Percentiles rank a stretch among this genome's conserved stretches.
Evolutionary conservation across 129 eudicot species (phyloP).

Genomic region (Pittosporum tobira): DNA sequence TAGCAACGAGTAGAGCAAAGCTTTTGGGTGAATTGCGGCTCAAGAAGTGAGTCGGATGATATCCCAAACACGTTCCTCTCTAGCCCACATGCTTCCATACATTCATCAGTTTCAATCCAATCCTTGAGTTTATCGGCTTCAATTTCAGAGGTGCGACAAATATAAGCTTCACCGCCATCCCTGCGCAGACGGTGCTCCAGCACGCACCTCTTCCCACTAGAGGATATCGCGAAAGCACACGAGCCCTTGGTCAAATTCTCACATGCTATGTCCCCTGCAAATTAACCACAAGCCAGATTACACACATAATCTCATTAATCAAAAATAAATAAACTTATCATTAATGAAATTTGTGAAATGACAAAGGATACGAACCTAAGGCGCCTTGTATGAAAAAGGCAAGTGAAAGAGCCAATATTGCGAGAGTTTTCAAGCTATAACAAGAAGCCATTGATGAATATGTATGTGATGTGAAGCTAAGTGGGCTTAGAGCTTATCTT

Average conservation of each 20-base stretch:
- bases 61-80: conserved; percentile 58
- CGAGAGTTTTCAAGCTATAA: conserved; percentile 11
- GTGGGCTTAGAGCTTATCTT: background rate
- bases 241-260: conserved; percentile 59
- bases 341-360: too few species aligned
- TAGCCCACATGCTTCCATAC: conserved; percentile 66
- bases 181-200: conserved; percentile 57
- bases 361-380: conserved; percentile 32
- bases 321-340: background rate
- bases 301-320: background rate
- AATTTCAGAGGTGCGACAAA: conserved; percentile 65
- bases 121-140: conserved; percentile 45
- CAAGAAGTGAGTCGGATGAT: conserved; percentile 73
- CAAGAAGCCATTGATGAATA: conserved; percentile 33
- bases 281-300: background rate
- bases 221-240: conserved; percentile 75
- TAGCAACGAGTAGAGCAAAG: conserved; percentile 79
- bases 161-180: conserved; percentile 44
- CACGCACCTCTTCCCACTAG: conserved; percentile 80
- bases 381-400: conserved; percentile 32
- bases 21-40: conserved; percentile 40
- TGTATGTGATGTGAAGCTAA: background rate
- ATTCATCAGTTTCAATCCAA: conserved; percentile 58
- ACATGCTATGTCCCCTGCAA: conserved; percentile 49
- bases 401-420: conserved; percentile 20